Base-by-base conservation (phyloP, 768 basidiomycete genomes). In the Hydnum rufescens region DNA sequence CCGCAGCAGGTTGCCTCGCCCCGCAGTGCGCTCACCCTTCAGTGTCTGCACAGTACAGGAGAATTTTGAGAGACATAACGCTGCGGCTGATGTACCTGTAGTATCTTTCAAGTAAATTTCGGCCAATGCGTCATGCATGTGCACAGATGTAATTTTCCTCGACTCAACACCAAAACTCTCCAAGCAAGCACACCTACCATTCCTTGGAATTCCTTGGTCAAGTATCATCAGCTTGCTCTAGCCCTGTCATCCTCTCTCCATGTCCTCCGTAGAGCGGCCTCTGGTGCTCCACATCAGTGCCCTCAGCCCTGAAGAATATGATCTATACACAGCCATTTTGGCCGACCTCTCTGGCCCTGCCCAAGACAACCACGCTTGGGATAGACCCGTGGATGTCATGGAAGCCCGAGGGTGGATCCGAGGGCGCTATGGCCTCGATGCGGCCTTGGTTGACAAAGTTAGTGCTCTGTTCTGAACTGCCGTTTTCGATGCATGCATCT, bases 381-480 rank as follows among this genome's bases (percentile, higher is more conserved):
- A 32, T 23, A 13, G n/a, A 25, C 32, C 55, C 8, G 54, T 57
- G 5, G 49, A 43, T 23, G 29, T 53, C 32, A 51, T 52, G 46
- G 47, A 52, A 22, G 55, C 55, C 22, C 39, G 52, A 29, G 51
- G 57, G 3, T 57, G 55, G 51, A 52, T 57, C 29, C 48, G 55
- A 44, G 57, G 57, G 22, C 56, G 51, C 32, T 57, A 57, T 36
- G 57, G 52, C 3, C 55, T 57, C 31, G 57, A 57, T 6, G 57
- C 55, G 43, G 55, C 47, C 5, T 16, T 57, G 4, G 49, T 57
- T 29, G 57, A 57, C 28, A 32, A 55, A 46, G 57, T 56, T 39
- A 28, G 54, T 55, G n/a, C 19, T 30, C 19, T 39, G 36, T 39
- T 39, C 13, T 39, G 36, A 39, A 39, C 13, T 13, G 26, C 26